These are phyloP conservation scores for Aspergillus bombycis DNA, from an alignment of 2,329 filamentous ascomycete genomes.

Conservation along the genomic window DNA sequence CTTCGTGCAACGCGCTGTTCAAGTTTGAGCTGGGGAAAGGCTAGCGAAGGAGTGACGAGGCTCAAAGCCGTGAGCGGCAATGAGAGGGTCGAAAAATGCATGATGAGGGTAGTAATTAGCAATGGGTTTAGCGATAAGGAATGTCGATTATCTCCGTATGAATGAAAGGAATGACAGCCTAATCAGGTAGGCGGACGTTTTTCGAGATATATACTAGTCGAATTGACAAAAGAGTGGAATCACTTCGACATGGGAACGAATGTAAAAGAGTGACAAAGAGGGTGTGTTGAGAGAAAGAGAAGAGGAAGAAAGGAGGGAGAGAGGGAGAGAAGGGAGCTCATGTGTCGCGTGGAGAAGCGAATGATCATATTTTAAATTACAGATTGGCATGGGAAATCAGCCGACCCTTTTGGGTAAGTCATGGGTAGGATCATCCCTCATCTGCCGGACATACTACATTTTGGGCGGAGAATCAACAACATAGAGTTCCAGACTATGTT, in stretches of 20 bases:
- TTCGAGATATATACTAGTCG: conserved; percentile 7
- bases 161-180: conserved; percentile 17
- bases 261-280: neutral
- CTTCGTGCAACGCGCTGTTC: conserved; percentile 17
- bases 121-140: conserved; percentile 4
- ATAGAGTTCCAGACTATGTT: neutral
- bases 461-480: neutral
- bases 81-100: conserved; percentile 31
- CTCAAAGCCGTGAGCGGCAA: conserved; percentile 28
- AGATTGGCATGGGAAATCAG: neutral
- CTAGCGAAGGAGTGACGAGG: conserved; percentile 26
- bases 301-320: conserved; percentile 10
- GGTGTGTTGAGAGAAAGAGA: conserved; percentile 7
- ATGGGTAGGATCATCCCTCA: neutral
- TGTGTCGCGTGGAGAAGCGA: conserved; percentile 5
- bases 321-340: conserved; percentile 5
- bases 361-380: conserved; percentile 4
- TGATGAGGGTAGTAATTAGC: conserved; percentile 18
- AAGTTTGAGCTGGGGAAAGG: conserved; percentile 22
- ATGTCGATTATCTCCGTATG: conserved; percentile 2
- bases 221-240: neutral
- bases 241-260: neutral
- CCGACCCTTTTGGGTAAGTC: neutral
- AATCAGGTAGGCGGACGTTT: conserved; percentile 10
- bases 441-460: neutral